These are phyloP conservation scores for Catenaria anguillulae DNA, from an alignment of 371 early-diverging fungal species.

Conservation along the genomic window DNA sequence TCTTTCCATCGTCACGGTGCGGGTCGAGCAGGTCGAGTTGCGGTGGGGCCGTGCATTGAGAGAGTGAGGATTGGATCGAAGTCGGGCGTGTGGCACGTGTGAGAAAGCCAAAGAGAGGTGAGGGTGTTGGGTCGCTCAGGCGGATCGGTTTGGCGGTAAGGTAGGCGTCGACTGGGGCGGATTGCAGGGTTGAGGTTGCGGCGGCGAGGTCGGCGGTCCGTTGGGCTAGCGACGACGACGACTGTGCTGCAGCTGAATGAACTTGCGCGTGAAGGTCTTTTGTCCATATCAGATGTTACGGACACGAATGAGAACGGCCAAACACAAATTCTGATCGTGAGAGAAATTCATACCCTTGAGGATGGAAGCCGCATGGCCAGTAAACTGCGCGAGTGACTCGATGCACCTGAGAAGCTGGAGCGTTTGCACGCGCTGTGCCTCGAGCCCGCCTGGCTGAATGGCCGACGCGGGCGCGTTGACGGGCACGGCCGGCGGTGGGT, in stretches of 20 bases:
- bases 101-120: slow-evolving; percentile 13
- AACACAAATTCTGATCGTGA: no score
- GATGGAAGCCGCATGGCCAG: not conserved
- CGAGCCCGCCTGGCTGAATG: not conserved
- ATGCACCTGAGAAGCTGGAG: not conserved
- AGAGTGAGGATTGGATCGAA: slow-evolving; percentile 15
- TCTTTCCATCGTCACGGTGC: slow-evolving; percentile 22
- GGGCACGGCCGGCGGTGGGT: no score
- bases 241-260: not conserved
- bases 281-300: no score
- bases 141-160: not conserved
- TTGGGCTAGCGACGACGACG: not conserved
- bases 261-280: not conserved
- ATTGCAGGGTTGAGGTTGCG: not conserved
- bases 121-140: not conserved
- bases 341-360: no score
- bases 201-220: not conserved
- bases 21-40: slow-evolving; percentile 19
- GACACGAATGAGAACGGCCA: not conserved
- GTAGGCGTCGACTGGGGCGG: not conserved
- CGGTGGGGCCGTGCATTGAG: slow-evolving; percentile 19
- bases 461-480: no score
- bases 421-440: not conserved
- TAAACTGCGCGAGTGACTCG: not conserved
- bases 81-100: slow-evolving; percentile 16